Percentiles rank a stretch among this genome's conserved stretches.
These are phyloP conservation scores for Aspergillus alliaceus DNA, from an alignment of 2,329 filamentous ascomycete species.

Conservation along the genomic window DNA sequence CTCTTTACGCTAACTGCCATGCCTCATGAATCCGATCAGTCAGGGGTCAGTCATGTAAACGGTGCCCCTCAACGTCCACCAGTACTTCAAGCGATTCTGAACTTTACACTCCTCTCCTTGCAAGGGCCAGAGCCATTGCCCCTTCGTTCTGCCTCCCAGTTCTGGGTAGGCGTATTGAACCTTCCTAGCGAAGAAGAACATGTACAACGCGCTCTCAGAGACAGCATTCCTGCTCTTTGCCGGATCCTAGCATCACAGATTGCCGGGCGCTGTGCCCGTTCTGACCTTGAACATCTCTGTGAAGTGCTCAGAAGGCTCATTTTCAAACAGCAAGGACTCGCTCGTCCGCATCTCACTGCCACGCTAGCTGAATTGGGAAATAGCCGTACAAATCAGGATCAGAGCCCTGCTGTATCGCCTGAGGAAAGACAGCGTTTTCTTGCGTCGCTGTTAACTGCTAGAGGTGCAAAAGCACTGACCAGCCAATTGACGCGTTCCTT, in stretches of 20 bases:
- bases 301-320: constrained; percentile 43
- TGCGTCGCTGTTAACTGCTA: constrained; percentile 37
- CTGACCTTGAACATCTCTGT: constrained; percentile 43
- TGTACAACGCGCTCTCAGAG: constrained; percentile 32
- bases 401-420: constrained; percentile 24
- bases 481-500: constrained; percentile 41
- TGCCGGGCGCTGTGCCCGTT: constrained; percentile 45
- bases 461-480: constrained; percentile 39
- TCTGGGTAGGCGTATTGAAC: constrained; percentile 43
- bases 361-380: constrained; percentile 34
- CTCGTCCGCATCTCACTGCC: constrained; percentile 37
- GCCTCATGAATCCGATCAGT: constrained; percentile 15
- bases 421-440: constrained; percentile 44
- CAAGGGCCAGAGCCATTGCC: constrained; percentile 45
- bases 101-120: constrained; percentile 43
- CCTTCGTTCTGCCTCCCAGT: constrained; percentile 47
- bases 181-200: constrained; percentile 29
- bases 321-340: constrained; percentile 43
- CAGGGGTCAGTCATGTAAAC: not conserved
- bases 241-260: constrained; percentile 42
- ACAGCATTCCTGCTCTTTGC: constrained; percentile 39
- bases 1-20: constrained; percentile 37
- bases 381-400: constrained; percentile 20
- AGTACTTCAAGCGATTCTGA: constrained; percentile 36
- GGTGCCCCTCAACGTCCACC: constrained; percentile 22